These are phyloP conservation scores for Gamsiella multidivaricata DNA, from an alignment of 192 early-diverging fungal genomes.

Conservation along the genomic window DNA sequence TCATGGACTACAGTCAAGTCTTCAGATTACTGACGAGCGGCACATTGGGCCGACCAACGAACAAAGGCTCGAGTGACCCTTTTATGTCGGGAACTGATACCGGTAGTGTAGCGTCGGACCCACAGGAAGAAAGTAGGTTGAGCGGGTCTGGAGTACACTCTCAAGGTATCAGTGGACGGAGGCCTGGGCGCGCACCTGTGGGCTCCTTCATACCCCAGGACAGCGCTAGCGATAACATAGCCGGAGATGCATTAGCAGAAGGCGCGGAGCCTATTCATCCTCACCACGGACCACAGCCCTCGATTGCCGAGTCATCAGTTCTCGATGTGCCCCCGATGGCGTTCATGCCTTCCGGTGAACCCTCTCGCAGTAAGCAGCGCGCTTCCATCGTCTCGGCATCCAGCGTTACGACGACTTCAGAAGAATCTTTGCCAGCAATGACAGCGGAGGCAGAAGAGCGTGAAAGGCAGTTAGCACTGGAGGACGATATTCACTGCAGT, in stretches of 20 bases:
- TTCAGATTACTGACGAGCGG: slow-evolving; percentile 32
- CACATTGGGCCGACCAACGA: slow-evolving; percentile 7
- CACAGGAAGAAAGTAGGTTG: too few species aligned
- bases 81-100: neutral
- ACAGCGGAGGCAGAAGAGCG: neutral
- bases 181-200: too few species aligned
- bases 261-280: neutral
- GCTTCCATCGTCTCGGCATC: slow-evolving; percentile 24
- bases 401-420: neutral
- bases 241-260: neutral
- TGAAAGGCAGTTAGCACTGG: slow-evolving; percentile 33
- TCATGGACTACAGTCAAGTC: slow-evolving; percentile 35
- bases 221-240: neutral
- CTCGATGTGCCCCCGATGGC: slow-evolving; percentile 3
- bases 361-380: slow-evolving; percentile 23
- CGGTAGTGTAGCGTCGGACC: neutral
- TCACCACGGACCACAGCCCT: neutral
- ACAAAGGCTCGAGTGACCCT: neutral
- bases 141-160: too few species aligned
- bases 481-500: slow-evolving; percentile 47
- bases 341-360: slow-evolving; percentile 3
- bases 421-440: neutral
- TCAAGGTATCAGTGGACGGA: too few species aligned
- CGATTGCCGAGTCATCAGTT: neutral
- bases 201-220: too few species aligned